Base-by-base conservation (phyloP, 441 rosid genomes). In the Adansonia madagascariensis region DNA sequence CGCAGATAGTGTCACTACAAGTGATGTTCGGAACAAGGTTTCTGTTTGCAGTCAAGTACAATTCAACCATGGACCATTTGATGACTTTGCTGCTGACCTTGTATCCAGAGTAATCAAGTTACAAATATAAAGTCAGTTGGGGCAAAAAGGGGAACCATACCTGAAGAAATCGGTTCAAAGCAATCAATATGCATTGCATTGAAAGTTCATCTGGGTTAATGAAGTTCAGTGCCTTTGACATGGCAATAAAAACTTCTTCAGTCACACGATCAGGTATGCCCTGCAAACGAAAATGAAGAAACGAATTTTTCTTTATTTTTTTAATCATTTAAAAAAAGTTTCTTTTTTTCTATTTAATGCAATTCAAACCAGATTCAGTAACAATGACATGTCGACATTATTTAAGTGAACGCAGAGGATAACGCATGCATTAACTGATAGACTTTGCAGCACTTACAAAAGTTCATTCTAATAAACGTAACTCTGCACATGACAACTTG, bases 161-260 rank as follows among this genome's bases (percentile, higher is more conserved):
- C 97, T 94, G 98, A 85, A 94, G 97, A 87, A 94, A 94, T 46
- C 97, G 85, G 80, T 92, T 94, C 81, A 94, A 87, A 68, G 98
- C 97, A 82, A 94, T 92, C 84, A 94, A 81, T 70, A 94, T 90
- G 68, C 95, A 89, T 70, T 94, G 98, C 98, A 94, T 94, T 49
- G 98, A 94, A 31, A 94, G 93, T 80, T 91, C 98, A 79, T 94
- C 95, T 2, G 97, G 97, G 77, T 92, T 94, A 76, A 94, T 89
- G 77, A 94, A 94, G 86, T 94, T 94, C 66, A 92, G 85, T 11
- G 98, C 98, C 89, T 94, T 91, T 73, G 98, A 93, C 98, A 95
- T 95, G 81, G 99, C 97, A 83, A 95, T 91, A 74, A 95, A 93
- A 88, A 95, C 99, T 85, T 93, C 96, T 1, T 87, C 86, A 39